A percentile compares a stretch with the other conserved stretches of the same genome.
Conservation (phyloP, 164 flowering plant species). For the Platanus orientalis region DNA sequence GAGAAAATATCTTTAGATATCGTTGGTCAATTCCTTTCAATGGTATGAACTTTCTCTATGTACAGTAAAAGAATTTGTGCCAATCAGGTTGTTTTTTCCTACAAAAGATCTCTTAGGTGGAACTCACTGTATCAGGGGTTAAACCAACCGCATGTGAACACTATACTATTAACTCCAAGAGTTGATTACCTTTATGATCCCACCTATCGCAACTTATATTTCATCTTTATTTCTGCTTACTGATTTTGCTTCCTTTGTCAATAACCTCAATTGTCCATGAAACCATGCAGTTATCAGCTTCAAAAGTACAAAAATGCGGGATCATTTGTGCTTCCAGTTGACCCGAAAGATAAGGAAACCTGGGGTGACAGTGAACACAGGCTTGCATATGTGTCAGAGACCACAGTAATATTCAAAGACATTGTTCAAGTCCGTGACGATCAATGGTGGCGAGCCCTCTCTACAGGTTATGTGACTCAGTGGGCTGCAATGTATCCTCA, state of each 20-base stretch:
- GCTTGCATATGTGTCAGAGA: conserved; percentile 94
- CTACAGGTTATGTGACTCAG: conserved; percentile 87
- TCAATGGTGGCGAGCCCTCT: conserved; percentile 95
- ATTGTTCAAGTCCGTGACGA: conserved; percentile 86
- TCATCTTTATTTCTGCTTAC: background rate
- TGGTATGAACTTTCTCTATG: too few relatives aligned
- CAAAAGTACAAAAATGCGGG: conserved; percentile 92
- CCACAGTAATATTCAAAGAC: conserved; percentile 94
- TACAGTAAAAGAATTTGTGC: too few relatives aligned
- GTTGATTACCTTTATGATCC: background rate
- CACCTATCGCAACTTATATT: background rate
- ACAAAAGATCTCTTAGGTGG: too few relatives aligned
- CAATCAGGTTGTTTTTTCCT: too few relatives aligned
- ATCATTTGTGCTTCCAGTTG: conserved; percentile 93
- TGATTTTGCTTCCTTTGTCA: background rate
- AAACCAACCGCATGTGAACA: too few relatives aligned
- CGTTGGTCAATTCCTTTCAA: too few relatives aligned
- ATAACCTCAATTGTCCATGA: background rate
- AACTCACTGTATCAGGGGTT: too few relatives aligned
- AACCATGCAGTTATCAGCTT: conserved; percentile 79
- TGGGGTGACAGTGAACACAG: conserved; percentile 99
- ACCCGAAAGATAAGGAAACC: conserved; percentile 81
- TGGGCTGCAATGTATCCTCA: conserved; percentile 98
- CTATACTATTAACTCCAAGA: too few relatives aligned
- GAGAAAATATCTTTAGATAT: too few relatives aligned